Conservation (phyloP, 495 filamentous ascomycete genomes). For the Penicillium flavigenum region DNA sequence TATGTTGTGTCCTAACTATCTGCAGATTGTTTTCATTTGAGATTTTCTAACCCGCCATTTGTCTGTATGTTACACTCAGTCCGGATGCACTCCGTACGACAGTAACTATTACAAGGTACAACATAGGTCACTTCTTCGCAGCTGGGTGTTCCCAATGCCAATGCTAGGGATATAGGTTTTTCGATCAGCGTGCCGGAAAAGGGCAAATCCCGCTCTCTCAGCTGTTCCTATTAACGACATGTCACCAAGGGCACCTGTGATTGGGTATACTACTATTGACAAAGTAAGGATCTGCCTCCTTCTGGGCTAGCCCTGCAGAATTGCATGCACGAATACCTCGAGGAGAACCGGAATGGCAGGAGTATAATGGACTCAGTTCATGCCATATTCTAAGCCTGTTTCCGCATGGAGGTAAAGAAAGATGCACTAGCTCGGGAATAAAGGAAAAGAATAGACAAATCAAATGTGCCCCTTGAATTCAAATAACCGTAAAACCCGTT, state of each 20-base stretch:
- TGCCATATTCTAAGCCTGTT: neutral
- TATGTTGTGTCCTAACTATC: neutral
- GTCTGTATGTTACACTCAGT: too few species aligned
- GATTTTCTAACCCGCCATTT: too few species aligned
- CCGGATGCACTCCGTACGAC: too few species aligned
- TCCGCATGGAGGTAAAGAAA: conserved; percentile 1
- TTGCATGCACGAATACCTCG: neutral
- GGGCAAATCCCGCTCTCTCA: too few species aligned
- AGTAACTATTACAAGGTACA: too few species aligned
- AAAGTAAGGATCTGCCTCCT: too few species aligned
- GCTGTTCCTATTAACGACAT: too few species aligned
- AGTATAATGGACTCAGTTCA: neutral
- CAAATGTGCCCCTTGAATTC: neutral
- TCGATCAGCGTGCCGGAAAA: too few species aligned
- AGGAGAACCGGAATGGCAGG: neutral
- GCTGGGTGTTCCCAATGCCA: too few species aligned
- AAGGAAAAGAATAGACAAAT: neutral
- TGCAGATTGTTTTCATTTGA: conserved; percentile 1
- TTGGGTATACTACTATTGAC: too few species aligned
- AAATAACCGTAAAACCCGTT: neutral
- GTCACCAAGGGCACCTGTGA: too few species aligned
- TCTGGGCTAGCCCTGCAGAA: neutral
- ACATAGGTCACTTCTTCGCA: too few species aligned
- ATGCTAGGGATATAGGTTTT: neutral
- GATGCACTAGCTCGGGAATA: neutral